These are phyloP conservation scores for Cryptosporidium parvum DNA, from an alignment of 169 alveolate genomes.

Conservation along the genomic window DNA sequence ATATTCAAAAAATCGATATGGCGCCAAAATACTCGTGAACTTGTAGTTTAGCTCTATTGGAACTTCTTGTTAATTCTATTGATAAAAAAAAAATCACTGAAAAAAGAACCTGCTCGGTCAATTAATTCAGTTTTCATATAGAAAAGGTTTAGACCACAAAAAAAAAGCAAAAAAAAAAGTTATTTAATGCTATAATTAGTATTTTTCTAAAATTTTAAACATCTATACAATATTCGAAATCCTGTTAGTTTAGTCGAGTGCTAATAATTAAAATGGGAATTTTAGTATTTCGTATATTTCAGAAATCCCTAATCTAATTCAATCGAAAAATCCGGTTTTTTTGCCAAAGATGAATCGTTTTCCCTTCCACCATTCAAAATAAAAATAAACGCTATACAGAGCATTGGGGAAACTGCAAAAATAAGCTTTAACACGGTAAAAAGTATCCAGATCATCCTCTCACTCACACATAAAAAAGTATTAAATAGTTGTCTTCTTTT, in stretches of 20 bases:
- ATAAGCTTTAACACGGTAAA: constrained; percentile 28
- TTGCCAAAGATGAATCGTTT: constrained; percentile 48
- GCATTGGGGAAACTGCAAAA: constrained; percentile 60
- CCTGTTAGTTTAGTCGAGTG: too few species aligned
- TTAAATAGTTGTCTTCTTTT: not conserved
- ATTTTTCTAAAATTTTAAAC: too few species aligned
- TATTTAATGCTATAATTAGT: not conserved
- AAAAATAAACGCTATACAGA: constrained; percentile 45
- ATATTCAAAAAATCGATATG: not conserved
- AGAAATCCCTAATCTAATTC: constrained; percentile 19
- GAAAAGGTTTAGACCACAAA: not conserved
- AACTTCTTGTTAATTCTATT: too few species aligned
- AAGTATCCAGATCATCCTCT: constrained; percentile 37
- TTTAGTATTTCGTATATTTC: not conserved
- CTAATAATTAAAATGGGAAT: too few species aligned
- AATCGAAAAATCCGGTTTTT: constrained; percentile 54
- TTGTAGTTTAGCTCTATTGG: not conserved
- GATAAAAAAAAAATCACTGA: too few species aligned
- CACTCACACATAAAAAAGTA: not conserved
- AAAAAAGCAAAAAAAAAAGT: too few species aligned
- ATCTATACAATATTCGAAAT: too few species aligned
- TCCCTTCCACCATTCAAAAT: constrained; percentile 44
- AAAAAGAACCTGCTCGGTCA: not conserved
- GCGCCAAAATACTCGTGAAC: not conserved
- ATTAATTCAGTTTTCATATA: too few species aligned